phyloP scores from a whole-genome alignment of 371 early-diverging fungal genomes.

The Zopfochytrium polystomum region DNA sequence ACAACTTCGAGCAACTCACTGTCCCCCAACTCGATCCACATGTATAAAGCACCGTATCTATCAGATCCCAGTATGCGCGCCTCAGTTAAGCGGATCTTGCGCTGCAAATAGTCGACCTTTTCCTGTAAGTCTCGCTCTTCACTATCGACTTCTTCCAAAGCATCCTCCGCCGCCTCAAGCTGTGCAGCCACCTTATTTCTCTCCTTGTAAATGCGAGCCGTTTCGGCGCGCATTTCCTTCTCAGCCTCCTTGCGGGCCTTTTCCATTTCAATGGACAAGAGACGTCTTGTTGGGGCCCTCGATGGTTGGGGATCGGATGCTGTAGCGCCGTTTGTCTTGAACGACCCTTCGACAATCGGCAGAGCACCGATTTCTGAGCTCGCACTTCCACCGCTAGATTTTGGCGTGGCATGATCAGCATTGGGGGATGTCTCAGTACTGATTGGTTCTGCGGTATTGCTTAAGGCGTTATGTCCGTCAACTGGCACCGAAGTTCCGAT shows the following conservation, averaged over 20 bases:
- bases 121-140: neutral
- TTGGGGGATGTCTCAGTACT: no score
- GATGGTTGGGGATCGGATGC: neutral
- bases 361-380: no score
- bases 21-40: conserved; percentile 20
- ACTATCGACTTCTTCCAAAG: neutral
- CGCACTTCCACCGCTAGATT: no score
- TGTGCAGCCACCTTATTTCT: neutral
- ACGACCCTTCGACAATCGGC: neutral
- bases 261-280: neutral
- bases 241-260: neutral
- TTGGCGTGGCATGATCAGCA: no score
- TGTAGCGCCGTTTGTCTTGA: neutral
- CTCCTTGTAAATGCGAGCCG: neutral
- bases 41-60: conserved; percentile 11
- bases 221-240: neutral
- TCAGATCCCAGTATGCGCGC: conserved; percentile 12
- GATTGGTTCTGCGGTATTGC: no score
- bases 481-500: neutral
- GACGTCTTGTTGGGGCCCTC: neutral
- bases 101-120: neutral
- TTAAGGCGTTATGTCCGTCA: no score
- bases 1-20: neutral
- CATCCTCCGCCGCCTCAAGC: neutral
- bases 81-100: neutral